Conservation (phyloP, 2,329 filamentous ascomycete species). For the Nemania abortiva region DNA sequence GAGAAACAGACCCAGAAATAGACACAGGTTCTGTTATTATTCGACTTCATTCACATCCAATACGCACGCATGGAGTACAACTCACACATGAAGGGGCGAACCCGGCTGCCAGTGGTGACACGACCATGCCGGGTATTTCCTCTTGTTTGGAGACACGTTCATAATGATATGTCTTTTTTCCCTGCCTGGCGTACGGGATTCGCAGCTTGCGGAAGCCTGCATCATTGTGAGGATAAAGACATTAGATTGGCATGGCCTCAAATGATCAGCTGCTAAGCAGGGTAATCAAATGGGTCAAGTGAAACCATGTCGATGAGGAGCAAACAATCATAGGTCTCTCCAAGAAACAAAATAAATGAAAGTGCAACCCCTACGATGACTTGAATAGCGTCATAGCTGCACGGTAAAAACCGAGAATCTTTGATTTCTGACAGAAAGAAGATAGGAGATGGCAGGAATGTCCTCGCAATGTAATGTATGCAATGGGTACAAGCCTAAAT, state of each 20-base stretch:
- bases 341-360: slow-evolving; percentile 9
- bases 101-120: slow-evolving; percentile 4
- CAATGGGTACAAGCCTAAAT: slow-evolving; percentile 7
- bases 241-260: slow-evolving; percentile 9
- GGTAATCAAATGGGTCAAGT: slow-evolving; percentile 17
- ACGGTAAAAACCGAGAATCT: not conserved
- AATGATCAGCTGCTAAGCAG: slow-evolving; percentile 5
- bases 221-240: slow-evolving; percentile 23
- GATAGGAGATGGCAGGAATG: not conserved
- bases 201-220: slow-evolving; percentile 19
- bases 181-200: not conserved
- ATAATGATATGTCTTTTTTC: not conserved
- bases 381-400: slow-evolving; percentile 1
- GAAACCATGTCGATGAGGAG: not conserved
- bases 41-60: not conserved
- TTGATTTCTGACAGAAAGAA: too few relatives aligned
- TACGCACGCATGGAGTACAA: not conserved
- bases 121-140: not conserved
- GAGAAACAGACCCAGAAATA: not conserved
- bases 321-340: slow-evolving; percentile 5
- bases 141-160: not conserved
- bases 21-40: not conserved
- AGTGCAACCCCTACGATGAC: not conserved
- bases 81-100: not conserved
- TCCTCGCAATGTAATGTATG: too few relatives aligned